phyloP scores from a whole-genome alignment of 2,329 filamentous ascomycete genomes.

The Claviceps monticola region DNA sequence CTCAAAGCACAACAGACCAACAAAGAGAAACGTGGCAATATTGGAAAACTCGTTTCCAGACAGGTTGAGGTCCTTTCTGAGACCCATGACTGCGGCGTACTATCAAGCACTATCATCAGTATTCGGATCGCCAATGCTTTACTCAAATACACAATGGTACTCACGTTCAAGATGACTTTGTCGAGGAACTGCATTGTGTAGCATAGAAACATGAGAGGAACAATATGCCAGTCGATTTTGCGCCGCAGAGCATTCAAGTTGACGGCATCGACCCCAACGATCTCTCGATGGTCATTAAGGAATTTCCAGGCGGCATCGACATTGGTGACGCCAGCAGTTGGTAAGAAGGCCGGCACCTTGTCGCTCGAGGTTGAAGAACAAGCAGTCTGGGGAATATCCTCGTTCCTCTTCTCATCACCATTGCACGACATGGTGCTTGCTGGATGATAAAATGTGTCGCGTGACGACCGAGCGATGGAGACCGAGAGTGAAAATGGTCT shows the following conservation, averaged over 20 bases:
- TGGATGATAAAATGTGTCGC: background rate
- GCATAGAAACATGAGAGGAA: slow-evolving; percentile 47
- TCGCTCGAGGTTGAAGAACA: slow-evolving; percentile 11
- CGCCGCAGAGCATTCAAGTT: slow-evolving; percentile 33
- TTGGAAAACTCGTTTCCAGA: slow-evolving; percentile 48
- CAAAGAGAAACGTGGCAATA: slow-evolving; percentile 47
- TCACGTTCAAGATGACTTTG: slow-evolving; percentile 48
- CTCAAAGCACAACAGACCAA: slow-evolving; percentile 45
- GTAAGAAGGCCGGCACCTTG: background rate
- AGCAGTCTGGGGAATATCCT: slow-evolving; percentile 8
- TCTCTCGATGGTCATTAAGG: slow-evolving; percentile 27
- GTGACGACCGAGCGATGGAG: background rate
- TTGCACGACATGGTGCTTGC: slow-evolving; percentile 12
- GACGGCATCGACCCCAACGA: slow-evolving; percentile 18
- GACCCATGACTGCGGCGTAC: slow-evolving; percentile 54
- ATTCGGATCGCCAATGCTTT: no score
- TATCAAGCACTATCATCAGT: slow-evolving; percentile 13
- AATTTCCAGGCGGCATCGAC: slow-evolving; percentile 34
- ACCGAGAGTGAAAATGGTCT: background rate
- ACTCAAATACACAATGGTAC: slow-evolving; percentile 10
- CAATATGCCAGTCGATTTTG: slow-evolving; percentile 44
- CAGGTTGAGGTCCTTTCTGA: slow-evolving; percentile 38
- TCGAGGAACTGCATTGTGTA: slow-evolving; percentile 52
- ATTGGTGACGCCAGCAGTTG: slow-evolving; percentile 7
- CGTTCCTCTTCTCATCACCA: slow-evolving; percentile 12